Conservation (phyloP, 306 rosid genomes). For the Glycyrrhiza uralensis region DNA sequence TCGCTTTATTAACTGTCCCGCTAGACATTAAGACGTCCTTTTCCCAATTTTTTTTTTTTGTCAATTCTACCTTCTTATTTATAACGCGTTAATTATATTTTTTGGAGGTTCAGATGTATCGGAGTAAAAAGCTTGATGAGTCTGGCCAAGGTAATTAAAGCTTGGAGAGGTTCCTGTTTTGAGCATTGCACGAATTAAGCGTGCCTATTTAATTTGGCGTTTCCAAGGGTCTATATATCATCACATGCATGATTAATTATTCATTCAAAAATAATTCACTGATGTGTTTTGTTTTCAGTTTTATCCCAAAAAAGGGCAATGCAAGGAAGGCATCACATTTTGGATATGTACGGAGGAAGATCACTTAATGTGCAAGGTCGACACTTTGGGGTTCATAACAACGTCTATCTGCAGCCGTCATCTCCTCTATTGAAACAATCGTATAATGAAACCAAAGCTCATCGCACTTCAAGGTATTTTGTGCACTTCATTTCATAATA, state of each 20-base stretch:
- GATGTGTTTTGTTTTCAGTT: constrained; percentile 46
- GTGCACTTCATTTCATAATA: not conserved
- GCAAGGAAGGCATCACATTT: constrained; percentile 48
- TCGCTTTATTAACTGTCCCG: too few relatives aligned
- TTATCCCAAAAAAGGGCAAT: constrained; percentile 38
- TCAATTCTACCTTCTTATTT: too few relatives aligned
- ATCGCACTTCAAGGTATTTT: constrained; percentile 49
- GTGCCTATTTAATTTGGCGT: not conserved
- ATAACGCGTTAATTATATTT: not conserved
- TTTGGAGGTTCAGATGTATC: constrained; percentile 60
- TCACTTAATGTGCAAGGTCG: constrained; percentile 38
- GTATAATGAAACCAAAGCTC: constrained; percentile 23
- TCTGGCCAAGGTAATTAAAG: constrained; percentile 95
- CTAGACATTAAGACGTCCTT: too few relatives aligned
- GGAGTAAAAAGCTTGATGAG: constrained; percentile 87
- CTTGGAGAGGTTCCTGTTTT: too few relatives aligned
- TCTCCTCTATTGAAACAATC: constrained; percentile 33
- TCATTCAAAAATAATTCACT: too few relatives aligned
- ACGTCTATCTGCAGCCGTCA: constrained; percentile 24
- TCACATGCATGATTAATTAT: constrained; percentile 1
- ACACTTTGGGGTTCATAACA: constrained; percentile 36
- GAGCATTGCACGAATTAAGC: not conserved
- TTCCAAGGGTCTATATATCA: constrained; percentile 6
- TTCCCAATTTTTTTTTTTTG: too few relatives aligned
- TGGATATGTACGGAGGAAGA: constrained; percentile 51